Base-by-base conservation (phyloP, 805 yeast genomes). In the Metschnikowia baotianmanensis region DNA sequence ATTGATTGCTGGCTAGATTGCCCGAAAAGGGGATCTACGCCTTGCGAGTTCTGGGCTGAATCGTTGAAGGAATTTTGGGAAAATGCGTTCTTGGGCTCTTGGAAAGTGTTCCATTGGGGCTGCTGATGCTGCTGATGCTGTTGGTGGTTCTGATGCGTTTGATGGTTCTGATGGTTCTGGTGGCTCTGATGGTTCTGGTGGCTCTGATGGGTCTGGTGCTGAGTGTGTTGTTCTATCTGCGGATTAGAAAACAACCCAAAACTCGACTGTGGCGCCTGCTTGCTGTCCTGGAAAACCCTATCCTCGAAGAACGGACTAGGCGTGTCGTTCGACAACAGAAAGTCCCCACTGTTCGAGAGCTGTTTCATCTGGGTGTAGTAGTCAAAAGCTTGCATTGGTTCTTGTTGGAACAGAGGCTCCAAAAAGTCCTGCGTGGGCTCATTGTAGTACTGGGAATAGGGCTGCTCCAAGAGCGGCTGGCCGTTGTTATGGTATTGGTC, bases 401-500 rank as follows among this genome's bases (percentile, higher is more conserved):
- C 38, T 5, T 31, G 26, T 22, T 30, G 43, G 18, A 13, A 39
- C 22, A 31, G 43, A n/a, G 35, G 36, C 11, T 34, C 33, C 24
- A 26, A 31, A 20, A 31, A 35, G 3, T 40, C 39, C 11, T 27
- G 43, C 26, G 43, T 6, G 4, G 43, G 36, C 13, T 39, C 35
- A 28, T 34, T 38, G 28, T 57, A 60, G 43, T 56, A 63, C 40
- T 61, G 71, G 46, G 65, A 63, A 48, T 58, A 67, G 2, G 63
- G 63, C 48, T 61, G 28, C 9, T 40, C 43, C 33, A 35, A 21
- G 9, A 36, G 65, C 42, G 66, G 53, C 31, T 43, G 72, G 37
- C 71, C 63, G 13, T 59, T 50, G 30, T 63, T 65, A 46, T 62
- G 72, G 50, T 60, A 69, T 12, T 67, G 68, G 36, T 67, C 69